These are phyloP conservation scores for Paraphaeosphaeria minitans DNA, from an alignment of 2,329 filamentous ascomycete genomes.

Conservation along the genomic window DNA sequence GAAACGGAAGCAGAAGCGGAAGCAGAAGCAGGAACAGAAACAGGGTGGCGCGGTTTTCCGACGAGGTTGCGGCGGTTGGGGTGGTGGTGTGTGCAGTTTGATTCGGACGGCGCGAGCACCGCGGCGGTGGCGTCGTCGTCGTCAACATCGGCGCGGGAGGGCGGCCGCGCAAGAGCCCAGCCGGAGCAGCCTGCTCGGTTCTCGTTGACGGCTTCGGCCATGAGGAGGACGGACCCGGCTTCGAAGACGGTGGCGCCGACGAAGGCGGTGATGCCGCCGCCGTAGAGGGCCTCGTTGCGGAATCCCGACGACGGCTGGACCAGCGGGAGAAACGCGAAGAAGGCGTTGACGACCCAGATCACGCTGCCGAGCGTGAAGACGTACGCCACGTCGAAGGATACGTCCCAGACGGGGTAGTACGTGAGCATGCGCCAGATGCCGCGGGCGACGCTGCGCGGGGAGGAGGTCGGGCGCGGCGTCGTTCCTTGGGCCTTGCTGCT, in stretches of 20 bases:
- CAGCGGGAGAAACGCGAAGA: conserved; percentile 68
- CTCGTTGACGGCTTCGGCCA: conserved; percentile 73
- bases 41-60: conserved; percentile 17
- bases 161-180: conserved; percentile 65
- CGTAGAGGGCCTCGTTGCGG: conserved; percentile 57
- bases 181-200: conserved; percentile 69
- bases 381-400: conserved; percentile 61
- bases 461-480: neutral
- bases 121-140: conserved; percentile 20
- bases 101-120: conserved; percentile 20
- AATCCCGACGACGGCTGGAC: conserved; percentile 60
- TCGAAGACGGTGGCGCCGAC: conserved; percentile 73
- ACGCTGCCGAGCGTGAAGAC: conserved; percentile 59
- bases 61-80: conserved; percentile 40
- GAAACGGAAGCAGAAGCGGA: too few relatives aligned
- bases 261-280: conserved; percentile 66
- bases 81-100: conserved; percentile 45
- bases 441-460: neutral
- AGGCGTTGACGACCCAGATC: conserved; percentile 60
- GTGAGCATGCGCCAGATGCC: conserved; percentile 41
- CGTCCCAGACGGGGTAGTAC: conserved; percentile 60
- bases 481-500: neutral
- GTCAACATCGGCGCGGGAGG: too few relatives aligned
- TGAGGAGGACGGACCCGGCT: conserved; percentile 64
- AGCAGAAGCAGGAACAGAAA: too few relatives aligned